Evolutionary conservation across 805 yeast species (phyloP), one percentile per base, ranked within the genome.

Genomic region (Pichia eremophila): DNA sequence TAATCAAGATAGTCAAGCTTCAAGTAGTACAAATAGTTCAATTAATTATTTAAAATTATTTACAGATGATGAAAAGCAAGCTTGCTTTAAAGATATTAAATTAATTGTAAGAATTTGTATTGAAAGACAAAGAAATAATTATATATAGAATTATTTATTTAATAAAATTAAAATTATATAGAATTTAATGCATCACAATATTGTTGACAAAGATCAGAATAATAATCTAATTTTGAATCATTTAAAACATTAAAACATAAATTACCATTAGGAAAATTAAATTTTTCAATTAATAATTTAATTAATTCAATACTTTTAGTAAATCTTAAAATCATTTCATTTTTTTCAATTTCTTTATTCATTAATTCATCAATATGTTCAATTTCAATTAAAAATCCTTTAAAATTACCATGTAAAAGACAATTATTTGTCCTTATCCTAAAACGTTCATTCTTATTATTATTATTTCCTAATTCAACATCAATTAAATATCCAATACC

Each of bases 391-490:
- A 85, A 60, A 36, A 85, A 71, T 0, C 89, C 89, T 51, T 81
- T 76, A 68, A 83, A 85, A 18, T 71, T 71, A 1, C 95, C 95
- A 58, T 84, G 89, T 14, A 85, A 69, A 44, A 81, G 79, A 38
- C 85, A 78, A 58, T 85, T 86, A 40, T 85, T 81, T 0, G 89
- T 75, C 38, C 87, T 67, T 4, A 86, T 66, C 9, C 68, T 65
- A 54, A 81, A 70, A 38, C 67, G 70, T 15, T 81, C 83, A 42
- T 42, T 60, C 14, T 54, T 60, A 6, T 48, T 51, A 39, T 55
- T 54, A 8, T 15, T 28, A 29, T 44, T 49, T 5, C 57, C 50
- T 4, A 60, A 47, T 2, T 62, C 58, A 28, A 63, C 60, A 34
- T 71, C 74, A 3, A 84, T 57, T 51, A 76, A 75, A 57, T 81